phyloP scores from a whole-genome alignment of 495 filamentous ascomycete species.

The Neurospora africana region DNA sequence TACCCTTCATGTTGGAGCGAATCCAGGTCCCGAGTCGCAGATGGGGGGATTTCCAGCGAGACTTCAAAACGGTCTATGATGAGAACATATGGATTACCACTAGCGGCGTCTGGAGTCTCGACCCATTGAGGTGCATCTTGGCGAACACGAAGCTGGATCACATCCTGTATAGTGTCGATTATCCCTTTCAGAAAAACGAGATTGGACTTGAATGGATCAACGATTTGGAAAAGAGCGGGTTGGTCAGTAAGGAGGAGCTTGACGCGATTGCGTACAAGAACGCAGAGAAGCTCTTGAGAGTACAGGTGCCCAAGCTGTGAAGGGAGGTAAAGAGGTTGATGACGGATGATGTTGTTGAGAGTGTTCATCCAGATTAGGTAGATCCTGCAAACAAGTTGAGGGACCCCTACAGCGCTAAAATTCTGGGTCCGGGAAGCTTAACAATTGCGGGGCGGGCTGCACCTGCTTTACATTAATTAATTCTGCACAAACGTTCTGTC shows the following conservation, averaged over 20 bases:
- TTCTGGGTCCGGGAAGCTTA: neutral
- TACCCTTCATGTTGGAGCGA: slow-evolving; percentile 55
- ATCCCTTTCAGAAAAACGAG: slow-evolving; percentile 44
- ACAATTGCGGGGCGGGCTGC: neutral
- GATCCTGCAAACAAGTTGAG: no score
- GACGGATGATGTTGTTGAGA: neutral
- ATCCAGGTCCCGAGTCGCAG: slow-evolving; percentile 43
- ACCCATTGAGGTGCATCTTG: slow-evolving; percentile 41
- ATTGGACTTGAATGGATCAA: slow-evolving; percentile 34
- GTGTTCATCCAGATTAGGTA: no score
- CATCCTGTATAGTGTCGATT: slow-evolving; percentile 50
- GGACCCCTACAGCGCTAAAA: neutral
- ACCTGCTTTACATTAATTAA: no score
- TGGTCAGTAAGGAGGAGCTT: slow-evolving; percentile 40
- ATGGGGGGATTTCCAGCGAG: slow-evolving; percentile 38
- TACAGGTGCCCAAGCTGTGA: slow-evolving; percentile 5
- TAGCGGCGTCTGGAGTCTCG: slow-evolving; percentile 48
- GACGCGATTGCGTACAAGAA: slow-evolving; percentile 45
- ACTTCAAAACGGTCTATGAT: slow-evolving; percentile 47
- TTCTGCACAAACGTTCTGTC: neutral
- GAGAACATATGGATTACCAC: slow-evolving; percentile 58
- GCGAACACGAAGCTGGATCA: slow-evolving; percentile 38
- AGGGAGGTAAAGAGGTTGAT: neutral
- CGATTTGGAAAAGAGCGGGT: slow-evolving; percentile 40
- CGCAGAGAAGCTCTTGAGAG: slow-evolving; percentile 39